Percentiles rank a stretch among this genome's conserved stretches.
These are phyloP conservation scores for Trametes pubescens DNA, from an alignment of 1,284 basidiomycete genomes.

Conservation along the genomic window DNA sequence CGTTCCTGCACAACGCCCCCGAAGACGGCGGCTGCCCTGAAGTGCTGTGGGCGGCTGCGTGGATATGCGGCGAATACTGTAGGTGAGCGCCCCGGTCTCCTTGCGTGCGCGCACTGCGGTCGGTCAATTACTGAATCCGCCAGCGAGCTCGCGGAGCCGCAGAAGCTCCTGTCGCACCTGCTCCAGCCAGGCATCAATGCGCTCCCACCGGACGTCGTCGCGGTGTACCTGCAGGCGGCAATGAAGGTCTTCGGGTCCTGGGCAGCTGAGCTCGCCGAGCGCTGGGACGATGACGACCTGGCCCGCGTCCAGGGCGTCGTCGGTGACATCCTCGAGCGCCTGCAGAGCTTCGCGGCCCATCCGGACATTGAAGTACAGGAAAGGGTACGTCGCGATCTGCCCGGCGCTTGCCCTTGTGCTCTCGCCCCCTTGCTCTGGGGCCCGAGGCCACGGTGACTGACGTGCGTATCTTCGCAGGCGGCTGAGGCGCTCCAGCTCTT, in stretches of 20 bases:
- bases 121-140: conserved; percentile 6
- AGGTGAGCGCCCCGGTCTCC: conserved; percentile 55
- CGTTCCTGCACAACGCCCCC: conserved; percentile 66
- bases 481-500: conserved; percentile 85
- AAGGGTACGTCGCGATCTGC: conserved; percentile 61
- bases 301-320: conserved; percentile 69
- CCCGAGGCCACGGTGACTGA: not conserved
- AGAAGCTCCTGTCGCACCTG: conserved; percentile 74
- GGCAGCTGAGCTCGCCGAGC: conserved; percentile 75
- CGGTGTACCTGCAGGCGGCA: conserved; percentile 84
- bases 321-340: conserved; percentile 62
- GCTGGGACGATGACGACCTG: conserved; percentile 79
- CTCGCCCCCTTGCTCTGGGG: too few species aligned
- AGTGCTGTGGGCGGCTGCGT: conserved; percentile 91
- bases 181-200: conserved; percentile 62
- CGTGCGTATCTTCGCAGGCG: conserved; percentile 55
- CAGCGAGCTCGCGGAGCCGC: conserved; percentile 76
- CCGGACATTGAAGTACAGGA: conserved; percentile 91
- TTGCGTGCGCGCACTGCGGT: not conserved
- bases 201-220: conserved; percentile 69
- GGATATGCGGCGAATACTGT: conserved; percentile 96
- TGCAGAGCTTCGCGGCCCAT: conserved; percentile 63
- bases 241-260: conserved; percentile 91
- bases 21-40: conserved; percentile 78
- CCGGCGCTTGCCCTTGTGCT: not conserved